Conservation (phyloP, 805 yeast genomes). For the Barnettozyma sucrosica region DNA sequence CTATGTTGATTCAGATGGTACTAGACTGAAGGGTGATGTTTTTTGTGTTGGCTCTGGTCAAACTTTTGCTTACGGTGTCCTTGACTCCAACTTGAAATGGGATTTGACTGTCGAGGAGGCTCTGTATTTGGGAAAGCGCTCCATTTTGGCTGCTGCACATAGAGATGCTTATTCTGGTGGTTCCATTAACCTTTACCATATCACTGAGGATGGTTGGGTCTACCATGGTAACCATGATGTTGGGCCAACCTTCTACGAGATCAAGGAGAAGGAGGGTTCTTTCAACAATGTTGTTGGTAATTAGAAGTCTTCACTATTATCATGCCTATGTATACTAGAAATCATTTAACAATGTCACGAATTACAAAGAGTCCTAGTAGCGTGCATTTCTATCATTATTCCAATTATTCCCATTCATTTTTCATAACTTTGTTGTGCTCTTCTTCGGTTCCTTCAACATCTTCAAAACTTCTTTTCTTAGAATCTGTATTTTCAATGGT, state of each 20-base stretch:
- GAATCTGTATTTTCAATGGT: not conserved
- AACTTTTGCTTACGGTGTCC: slow-evolving; percentile 97
- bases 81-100: slow-evolving; percentile 90
- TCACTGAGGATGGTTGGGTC: slow-evolving; percentile 90
- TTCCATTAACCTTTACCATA: slow-evolving; percentile 87
- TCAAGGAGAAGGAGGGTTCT: slow-evolving; percentile 81
- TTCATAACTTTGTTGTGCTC: slow-evolving; percentile 4
- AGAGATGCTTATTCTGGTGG: slow-evolving; percentile 99
- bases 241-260: slow-evolving; percentile 86
- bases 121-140: slow-evolving; percentile 86
- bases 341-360: not conserved
- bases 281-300: slow-evolving; percentile 66
- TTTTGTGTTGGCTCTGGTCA: slow-evolving; percentile 99
- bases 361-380: slow-evolving; percentile 24
- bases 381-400: slow-evolving; percentile 1
- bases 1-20: slow-evolving; percentile 96
- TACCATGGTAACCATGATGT: slow-evolving; percentile 95
- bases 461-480: slow-evolving; percentile 12
- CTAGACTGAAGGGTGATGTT: slow-evolving; percentile 87
- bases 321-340: slow-evolving; percentile 4
- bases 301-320: not conserved
- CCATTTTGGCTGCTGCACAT: slow-evolving; percentile 95
- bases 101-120: slow-evolving; percentile 92
- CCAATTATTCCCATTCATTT: not conserved
- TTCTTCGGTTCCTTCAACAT: slow-evolving; percentile 2